Percentiles rank a stretch among this genome's conserved stretches.
phyloP scores from a whole-genome alignment of 495 filamentous ascomycete genomes.

The Copromyces sp. region DNA sequence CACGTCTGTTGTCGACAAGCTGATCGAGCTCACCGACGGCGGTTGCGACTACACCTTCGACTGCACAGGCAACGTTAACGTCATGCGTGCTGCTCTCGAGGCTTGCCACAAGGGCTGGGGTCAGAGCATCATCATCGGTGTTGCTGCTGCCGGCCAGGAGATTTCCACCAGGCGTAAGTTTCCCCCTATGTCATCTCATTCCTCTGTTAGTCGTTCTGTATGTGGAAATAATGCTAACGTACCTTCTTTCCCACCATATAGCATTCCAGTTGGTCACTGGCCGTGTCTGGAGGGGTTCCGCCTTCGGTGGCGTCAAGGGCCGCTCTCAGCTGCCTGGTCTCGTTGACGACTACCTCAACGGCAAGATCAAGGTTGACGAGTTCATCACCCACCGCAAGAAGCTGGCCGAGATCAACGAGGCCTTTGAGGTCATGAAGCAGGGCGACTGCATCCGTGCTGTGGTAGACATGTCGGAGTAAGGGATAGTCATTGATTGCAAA shows the following conservation, averaged over 20 bases:
- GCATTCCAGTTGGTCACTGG: slow-evolving; percentile 98
- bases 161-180: slow-evolving; percentile 88
- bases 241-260: slow-evolving; percentile 25
- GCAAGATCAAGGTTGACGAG: slow-evolving; percentile 94
- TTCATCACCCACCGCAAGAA: slow-evolving; percentile 95
- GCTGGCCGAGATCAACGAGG: slow-evolving; percentile 71
- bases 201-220: background rate
- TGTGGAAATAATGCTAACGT: slow-evolving; percentile 11
- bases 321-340: slow-evolving; percentile 82
- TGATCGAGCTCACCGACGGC: slow-evolving; percentile 98
- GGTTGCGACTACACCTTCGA: slow-evolving; percentile 99
- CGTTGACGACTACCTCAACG: slow-evolving; percentile 80
- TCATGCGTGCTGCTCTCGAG: slow-evolving; percentile 93
- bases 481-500: background rate
- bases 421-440: slow-evolving; percentile 88
- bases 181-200: background rate
- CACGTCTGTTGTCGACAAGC: slow-evolving; percentile 75
- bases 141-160: slow-evolving; percentile 95
- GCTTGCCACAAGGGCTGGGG: slow-evolving; percentile 99
- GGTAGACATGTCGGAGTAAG: slow-evolving; percentile 44
- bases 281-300: slow-evolving; percentile 94
- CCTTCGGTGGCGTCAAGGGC: slow-evolving; percentile 97
- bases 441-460: slow-evolving; percentile 93
- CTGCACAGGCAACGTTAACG: slow-evolving; percentile 92
- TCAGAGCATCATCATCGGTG: slow-evolving; percentile 94